Evolutionary conservation across 345 rosid genomes (phyloP).

Genomic region (Carallia brachiata): DNA sequence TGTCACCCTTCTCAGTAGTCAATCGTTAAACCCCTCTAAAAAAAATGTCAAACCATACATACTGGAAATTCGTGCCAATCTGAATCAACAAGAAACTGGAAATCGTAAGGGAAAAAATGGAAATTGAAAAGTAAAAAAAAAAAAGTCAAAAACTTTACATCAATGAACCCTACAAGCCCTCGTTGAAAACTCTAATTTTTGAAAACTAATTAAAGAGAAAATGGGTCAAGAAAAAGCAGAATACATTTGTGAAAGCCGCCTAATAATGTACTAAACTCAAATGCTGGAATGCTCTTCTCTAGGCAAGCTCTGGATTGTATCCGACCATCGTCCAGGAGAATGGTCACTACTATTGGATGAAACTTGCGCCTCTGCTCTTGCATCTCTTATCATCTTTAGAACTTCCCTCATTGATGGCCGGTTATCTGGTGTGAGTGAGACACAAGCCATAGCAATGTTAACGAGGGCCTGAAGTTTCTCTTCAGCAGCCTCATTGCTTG

Average conservation of each 20-base stretch:
- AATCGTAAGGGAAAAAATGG: background rate
- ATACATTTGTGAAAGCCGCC: conserved; percentile 17
- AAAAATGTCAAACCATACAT: no score
- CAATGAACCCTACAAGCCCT: conserved; percentile 29
- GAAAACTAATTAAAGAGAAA: conserved; percentile 16
- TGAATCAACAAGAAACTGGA: background rate
- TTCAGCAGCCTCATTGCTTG: conserved; percentile 78
- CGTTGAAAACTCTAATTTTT: conserved; percentile 20
- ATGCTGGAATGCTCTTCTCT: conserved; percentile 88
- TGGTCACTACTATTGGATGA: conserved; percentile 93
- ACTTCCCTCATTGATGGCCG: conserved; percentile 84
- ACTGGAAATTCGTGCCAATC: no score
- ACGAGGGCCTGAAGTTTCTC: conserved; percentile 87
- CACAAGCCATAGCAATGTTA: conserved; percentile 77
- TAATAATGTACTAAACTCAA: conserved; percentile 24
- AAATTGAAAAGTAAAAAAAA: background rate
- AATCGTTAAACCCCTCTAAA: no score
- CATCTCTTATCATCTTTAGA: conserved; percentile 79
- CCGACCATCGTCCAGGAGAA: conserved; percentile 97
- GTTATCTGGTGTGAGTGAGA: conserved; percentile 54
- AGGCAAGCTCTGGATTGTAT: conserved; percentile 89
- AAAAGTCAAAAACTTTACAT: conserved; percentile 30
- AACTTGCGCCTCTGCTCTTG: conserved; percentile 79
- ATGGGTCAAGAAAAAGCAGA: background rate
- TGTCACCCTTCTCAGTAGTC: no score